These are phyloP conservation scores for Botrytis pseudocinerea DNA, from an alignment of 2,329 filamentous ascomycete genomes.

Conservation along the genomic window DNA sequence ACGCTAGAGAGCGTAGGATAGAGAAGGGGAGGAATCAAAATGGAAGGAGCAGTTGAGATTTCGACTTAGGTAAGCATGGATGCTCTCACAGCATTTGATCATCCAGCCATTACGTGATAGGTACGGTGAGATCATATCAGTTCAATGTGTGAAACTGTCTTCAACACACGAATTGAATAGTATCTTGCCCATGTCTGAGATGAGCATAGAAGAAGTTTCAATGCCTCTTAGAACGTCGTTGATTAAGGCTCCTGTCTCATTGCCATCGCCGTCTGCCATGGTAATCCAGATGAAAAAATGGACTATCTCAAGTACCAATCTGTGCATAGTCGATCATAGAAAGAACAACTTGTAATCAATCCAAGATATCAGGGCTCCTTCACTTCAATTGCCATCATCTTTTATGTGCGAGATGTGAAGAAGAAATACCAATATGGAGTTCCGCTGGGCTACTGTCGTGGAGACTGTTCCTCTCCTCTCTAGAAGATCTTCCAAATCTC, in stretches of 20 bases:
- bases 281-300: neutral
- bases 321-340: neutral
- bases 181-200: neutral
- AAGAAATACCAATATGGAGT: neutral
- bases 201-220: too few relatives aligned
- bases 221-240: neutral
- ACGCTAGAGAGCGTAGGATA: neutral
- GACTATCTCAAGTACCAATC: neutral
- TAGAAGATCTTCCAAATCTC: too few relatives aligned
- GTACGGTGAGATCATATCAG: too few relatives aligned
- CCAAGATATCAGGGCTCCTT: neutral
- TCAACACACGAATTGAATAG: neutral
- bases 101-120: neutral
- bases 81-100: neutral
- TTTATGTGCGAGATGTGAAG: neutral
- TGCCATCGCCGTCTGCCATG: neutral
- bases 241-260: neutral
- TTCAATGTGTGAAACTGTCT: neutral
- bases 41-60: neutral
- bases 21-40: neutral
- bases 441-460: neutral
- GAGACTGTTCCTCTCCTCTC: neutral
- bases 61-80: neutral
- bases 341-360: neutral
- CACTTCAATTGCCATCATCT: neutral